Evolutionary conservation across 2,329 filamentous ascomycete genomes (phyloP).

Genomic region (Trichoderma lentiforme): DNA sequence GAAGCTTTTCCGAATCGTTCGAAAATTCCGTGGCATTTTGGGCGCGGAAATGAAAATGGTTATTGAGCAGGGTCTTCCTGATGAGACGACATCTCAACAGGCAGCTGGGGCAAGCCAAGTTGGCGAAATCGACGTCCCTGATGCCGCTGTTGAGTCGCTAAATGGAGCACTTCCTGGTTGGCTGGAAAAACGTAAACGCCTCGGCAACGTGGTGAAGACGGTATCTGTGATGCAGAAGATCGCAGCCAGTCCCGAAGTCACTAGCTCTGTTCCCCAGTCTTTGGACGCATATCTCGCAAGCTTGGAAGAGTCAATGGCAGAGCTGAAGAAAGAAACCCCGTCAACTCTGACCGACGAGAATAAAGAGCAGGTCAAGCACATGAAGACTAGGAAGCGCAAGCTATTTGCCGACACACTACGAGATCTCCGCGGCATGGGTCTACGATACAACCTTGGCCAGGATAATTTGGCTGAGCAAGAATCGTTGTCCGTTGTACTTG

Average conservation of each 20-base stretch:
- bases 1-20: slow-evolving; percentile 86
- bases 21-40: slow-evolving; percentile 81
- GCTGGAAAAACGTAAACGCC: slow-evolving; percentile 55
- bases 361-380: slow-evolving; percentile 76
- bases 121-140: slow-evolving; percentile 15
- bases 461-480: slow-evolving; percentile 71
- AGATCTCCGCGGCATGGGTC: slow-evolving; percentile 80
- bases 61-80: slow-evolving; percentile 56
- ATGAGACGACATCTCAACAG: slow-evolving; percentile 36
- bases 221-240: slow-evolving; percentile 70
- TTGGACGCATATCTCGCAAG: slow-evolving; percentile 67
- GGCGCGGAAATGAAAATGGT: slow-evolving; percentile 70
- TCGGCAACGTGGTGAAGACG: slow-evolving; percentile 68
- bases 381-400: slow-evolving; percentile 86
- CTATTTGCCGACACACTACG: slow-evolving; percentile 87
- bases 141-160: slow-evolving; percentile 23
- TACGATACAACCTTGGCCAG: slow-evolving; percentile 76
- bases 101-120: slow-evolving; percentile 1
- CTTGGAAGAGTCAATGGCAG: slow-evolving; percentile 63
- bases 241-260: slow-evolving; percentile 48
- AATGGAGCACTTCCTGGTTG: slow-evolving; percentile 34
- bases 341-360: slow-evolving; percentile 80
- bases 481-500: slow-evolving; percentile 66
- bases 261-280: slow-evolving; percentile 55
- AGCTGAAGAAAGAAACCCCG: slow-evolving; percentile 82